Evolutionary conservation across 2,329 filamentous ascomycete genomes (phyloP).

Genomic region (Dryadomyces quercivorus): DNA sequence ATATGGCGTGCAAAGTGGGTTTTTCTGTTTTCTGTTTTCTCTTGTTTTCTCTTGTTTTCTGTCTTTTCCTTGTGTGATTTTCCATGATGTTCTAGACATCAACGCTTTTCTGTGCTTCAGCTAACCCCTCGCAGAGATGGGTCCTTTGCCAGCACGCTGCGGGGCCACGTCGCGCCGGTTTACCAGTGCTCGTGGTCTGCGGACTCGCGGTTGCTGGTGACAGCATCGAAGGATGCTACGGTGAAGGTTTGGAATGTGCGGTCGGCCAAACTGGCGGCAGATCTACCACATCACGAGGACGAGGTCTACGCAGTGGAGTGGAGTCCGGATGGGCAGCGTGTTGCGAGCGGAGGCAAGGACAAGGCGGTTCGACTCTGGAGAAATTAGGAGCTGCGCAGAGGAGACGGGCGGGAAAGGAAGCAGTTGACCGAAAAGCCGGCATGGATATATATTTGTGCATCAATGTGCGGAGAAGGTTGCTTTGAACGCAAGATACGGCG

Average conservation of each 20-base stretch:
- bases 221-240: constrained; percentile 82
- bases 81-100: not conserved
- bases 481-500: too few relatives aligned
- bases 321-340: constrained; percentile 80
- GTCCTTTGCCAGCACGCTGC: constrained; percentile 74
- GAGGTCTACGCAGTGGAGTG: constrained; percentile 93
- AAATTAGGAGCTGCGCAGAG: constrained; percentile 28
- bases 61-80: not conserved
- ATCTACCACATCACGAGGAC: constrained; percentile 82
- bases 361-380: constrained; percentile 62
- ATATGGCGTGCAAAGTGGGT: constrained; percentile 71
- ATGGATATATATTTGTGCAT: too few relatives aligned
- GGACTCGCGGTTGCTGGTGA: constrained; percentile 80
- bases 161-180: constrained; percentile 80
- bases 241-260: constrained; percentile 90
- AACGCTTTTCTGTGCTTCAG: not conserved
- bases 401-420: not conserved
- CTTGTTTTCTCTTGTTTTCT: not conserved
- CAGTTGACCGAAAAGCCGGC: not conserved
- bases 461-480: not conserved
- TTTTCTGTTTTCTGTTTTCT: not conserved
- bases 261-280: constrained; percentile 65
- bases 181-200: constrained; percentile 90
- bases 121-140: constrained; percentile 34
- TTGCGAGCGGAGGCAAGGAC: constrained; percentile 87